These are phyloP conservation scores for Mallotus japonicus DNA, from an alignment of 441 rosid genomes.

Conservation along the genomic window DNA sequence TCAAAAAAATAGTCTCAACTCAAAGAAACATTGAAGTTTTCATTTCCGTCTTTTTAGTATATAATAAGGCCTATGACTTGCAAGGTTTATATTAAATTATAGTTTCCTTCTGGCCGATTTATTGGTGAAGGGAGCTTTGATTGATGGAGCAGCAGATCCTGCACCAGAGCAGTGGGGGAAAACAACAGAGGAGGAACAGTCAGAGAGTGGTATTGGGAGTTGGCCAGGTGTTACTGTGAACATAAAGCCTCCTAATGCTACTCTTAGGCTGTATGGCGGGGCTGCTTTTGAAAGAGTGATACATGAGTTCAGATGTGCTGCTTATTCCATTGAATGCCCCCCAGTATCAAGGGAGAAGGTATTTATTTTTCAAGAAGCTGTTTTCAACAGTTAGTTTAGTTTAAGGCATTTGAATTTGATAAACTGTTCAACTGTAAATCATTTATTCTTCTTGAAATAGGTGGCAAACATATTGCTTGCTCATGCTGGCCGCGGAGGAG, in stretches of 20 bases:
- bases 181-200: conserved; percentile 78
- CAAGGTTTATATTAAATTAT: not conserved
- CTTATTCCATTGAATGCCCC: conserved; percentile 93
- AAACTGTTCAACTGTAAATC: not conserved
- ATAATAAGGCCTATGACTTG: not conserved
- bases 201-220: conserved; percentile 82
- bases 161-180: conserved; percentile 98
- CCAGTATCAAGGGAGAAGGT: conserved; percentile 96
- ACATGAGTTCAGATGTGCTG: conserved; percentile 91
- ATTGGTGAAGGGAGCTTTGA: conserved; percentile 60
- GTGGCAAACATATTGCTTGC: conserved; percentile 93
- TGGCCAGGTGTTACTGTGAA: conserved; percentile 85
- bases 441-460: conserved; percentile 37
- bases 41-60: not conserved
- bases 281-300: conserved; percentile 96
- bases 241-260: conserved; percentile 86
- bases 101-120: conserved; percentile 16
- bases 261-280: conserved; percentile 89
- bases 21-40: not conserved
- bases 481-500: conserved; percentile 86
- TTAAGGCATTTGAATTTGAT: conserved; percentile 6
- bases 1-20: not conserved
- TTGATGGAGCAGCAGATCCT: conserved; percentile 98
- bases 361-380: conserved; percentile 13
- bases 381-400: not conserved